Base-by-base conservation (phyloP, 768 basidiomycete genomes). In the Boletellus ananas region DNA sequence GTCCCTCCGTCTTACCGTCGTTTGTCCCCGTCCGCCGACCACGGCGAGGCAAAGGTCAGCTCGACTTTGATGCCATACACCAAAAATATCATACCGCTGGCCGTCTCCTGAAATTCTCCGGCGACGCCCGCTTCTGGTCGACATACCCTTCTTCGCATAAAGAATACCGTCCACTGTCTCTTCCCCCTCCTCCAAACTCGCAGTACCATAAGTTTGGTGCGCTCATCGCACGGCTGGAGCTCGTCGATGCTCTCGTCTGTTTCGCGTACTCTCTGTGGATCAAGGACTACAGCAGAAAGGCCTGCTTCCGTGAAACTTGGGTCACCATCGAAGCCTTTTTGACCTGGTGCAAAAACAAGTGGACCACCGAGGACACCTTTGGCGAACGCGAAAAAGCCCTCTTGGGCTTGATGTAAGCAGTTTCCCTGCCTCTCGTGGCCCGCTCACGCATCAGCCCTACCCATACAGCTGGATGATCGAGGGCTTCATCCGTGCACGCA, bases 261-360 rank as follows among this genome's bases (percentile, higher is more conserved):
- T 93, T 92, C 70, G 81, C 86, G 4, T 94, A 90, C 63, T 79
- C 87, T 5, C 76, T 89, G 57, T 94, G 90, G 90, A 82, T 79
- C 67, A 83, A 78, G 60, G 88, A 90, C 53, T 80, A 82, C 59
- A 66, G 72, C 56, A 73, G 74, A 50, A 75, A 75, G 50, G 59
- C 68, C 7, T 88, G 86, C 65, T 75, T 74, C 60, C 73, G 71
- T 37, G 77, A 79, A 44, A 81, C 81, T 16, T 90, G 87, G 87
- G 63, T 70, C 12, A 87, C 84, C 11, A 83, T 85, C 58, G 77
- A 81, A 54, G 80, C 78, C 3, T 88, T 85, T 56, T 71, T 90
- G n/a, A 68, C 68, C 18, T 85, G 84, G 81, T 87, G 84, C 58
- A 87, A 83, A 68, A 72, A 72, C 60, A 85, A 87, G 60, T 88